These are phyloP conservation scores for Prillingera fragicola DNA, from an alignment of 1,284 basidiomycete species.

Conservation along the genomic window DNA sequence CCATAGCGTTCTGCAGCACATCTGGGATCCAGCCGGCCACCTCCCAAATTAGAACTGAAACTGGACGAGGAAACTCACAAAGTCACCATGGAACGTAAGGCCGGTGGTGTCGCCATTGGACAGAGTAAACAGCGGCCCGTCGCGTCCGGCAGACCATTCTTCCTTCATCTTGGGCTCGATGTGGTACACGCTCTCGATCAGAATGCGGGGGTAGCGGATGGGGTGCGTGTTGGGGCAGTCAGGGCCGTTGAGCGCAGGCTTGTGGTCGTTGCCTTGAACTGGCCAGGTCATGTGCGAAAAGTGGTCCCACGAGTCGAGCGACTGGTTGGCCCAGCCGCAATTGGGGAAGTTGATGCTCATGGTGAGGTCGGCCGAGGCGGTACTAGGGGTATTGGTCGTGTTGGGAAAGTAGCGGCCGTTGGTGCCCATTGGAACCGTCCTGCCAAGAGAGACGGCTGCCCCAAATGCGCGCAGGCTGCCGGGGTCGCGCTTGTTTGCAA, in stretches of 20 bases:
- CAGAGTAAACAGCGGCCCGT: slow-evolving; percentile 4
- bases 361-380: too few relatives aligned
- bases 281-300: too few relatives aligned
- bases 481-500: slow-evolving; percentile 21
- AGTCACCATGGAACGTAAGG: slow-evolving; percentile 11
- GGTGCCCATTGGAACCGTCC: too few relatives aligned
- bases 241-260: too few relatives aligned
- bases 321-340: slow-evolving; percentile 28
- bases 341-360: slow-evolving; percentile 19
- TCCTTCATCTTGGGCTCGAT: background rate
- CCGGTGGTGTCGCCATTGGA: slow-evolving; percentile 15
- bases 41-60: too few relatives aligned
- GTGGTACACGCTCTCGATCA: slow-evolving; percentile 5
- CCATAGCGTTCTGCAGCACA: too few relatives aligned
- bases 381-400: too few relatives aligned
- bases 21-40: too few relatives aligned
- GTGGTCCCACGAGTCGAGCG: slow-evolving; percentile 27
- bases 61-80: too few relatives aligned
- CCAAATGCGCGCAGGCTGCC: slow-evolving; percentile 5
- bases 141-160: slow-evolving; percentile 5
- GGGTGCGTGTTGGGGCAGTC: slow-evolving; percentile 17
- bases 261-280: too few relatives aligned
- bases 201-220: slow-evolving; percentile 11
- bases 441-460: too few relatives aligned
- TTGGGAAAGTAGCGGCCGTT: too few relatives aligned